Base-by-base conservation (phyloP, 2,329 filamentous ascomycete species). In the Macrophomina pseudophaseolina region DNA sequence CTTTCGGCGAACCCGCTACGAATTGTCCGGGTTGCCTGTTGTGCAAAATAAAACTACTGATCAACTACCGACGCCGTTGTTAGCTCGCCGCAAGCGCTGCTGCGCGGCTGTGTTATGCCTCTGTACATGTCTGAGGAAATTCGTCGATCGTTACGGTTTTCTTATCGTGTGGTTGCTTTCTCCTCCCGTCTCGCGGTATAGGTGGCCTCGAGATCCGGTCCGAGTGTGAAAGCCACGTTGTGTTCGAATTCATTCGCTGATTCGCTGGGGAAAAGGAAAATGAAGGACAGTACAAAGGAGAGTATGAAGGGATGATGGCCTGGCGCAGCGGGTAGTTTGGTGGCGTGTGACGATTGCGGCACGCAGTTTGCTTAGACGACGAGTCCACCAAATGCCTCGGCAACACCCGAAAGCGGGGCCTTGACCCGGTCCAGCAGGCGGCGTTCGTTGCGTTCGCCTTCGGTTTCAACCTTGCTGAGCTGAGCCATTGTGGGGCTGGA, bases 311-410 rank as follows among this genome's bases (percentile, higher is more conserved):
- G 16, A 46, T 23, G 30, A 30, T 23, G 6, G 16, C 38, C 38
- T 38, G 52, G 7, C 52, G 18, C 32, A 16, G 35, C 18, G 52
- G 18, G 52, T 28, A 32, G 18, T 38, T 40, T 9, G n/a, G 44
- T 62, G 58, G 58, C 58, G 30, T 14, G 44, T 62, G 58, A 44
- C 58, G 58, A 35, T 30, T 49, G 58, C 28, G 42, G 42, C 56
- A 60, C 54, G 4, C 44, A 11, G 11, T 14, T 38, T 28, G 58
- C 18, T 38, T 52, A 66, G 54, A 66, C 35, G 42, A 66, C 54
- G 5, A 66, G 54, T 14, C 64, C 64, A 28, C 64, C 64, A 44
- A 66, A 66, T 56, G 64, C 64, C 53, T 66, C 64, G 44, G 64
- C 64, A 42, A 60, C 64, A 51, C 64, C 54, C 53, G 64, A 51